These are phyloP conservation scores for Alternaria ethzedia DNA, from an alignment of 2,329 filamentous ascomycete genomes.

Conservation along the genomic window DNA sequence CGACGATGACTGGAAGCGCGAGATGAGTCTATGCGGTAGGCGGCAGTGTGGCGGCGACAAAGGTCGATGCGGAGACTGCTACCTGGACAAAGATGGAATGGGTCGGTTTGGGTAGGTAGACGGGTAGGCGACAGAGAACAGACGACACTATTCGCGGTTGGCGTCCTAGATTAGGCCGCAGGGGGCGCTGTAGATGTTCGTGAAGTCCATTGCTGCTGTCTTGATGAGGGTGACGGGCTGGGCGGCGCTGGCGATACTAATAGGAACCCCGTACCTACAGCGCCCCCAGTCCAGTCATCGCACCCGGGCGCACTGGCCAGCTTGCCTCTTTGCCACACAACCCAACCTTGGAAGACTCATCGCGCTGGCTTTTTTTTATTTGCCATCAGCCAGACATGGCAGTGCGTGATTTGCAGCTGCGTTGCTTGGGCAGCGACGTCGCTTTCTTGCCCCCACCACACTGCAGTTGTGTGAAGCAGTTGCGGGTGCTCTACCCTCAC, in stretches of 20 bases:
- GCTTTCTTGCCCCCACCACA: not conserved
- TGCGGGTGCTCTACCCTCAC: not conserved
- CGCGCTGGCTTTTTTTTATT: slow-evolving; percentile 7
- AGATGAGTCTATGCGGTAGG: slow-evolving; percentile 33
- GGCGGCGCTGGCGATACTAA: slow-evolving; percentile 37
- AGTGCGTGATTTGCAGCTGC: slow-evolving; percentile 6
- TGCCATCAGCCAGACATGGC: not conserved
- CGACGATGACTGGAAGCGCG: slow-evolving; percentile 19
- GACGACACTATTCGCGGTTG: slow-evolving; percentile 24
- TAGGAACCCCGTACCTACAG: slow-evolving; percentile 32
- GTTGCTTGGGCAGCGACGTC: not conserved
- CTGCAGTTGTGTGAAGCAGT: not conserved
- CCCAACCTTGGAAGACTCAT: slow-evolving; percentile 24
- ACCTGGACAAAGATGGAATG: slow-evolving; percentile 33
- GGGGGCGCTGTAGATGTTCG: slow-evolving; percentile 40
- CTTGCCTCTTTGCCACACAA: slow-evolving; percentile 31
- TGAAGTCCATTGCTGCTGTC: slow-evolving; percentile 44
- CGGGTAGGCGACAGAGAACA: slow-evolving; percentile 24
- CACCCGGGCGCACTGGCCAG: slow-evolving; percentile 25
- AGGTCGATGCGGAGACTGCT: slow-evolving; percentile 32
- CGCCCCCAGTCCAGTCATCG: slow-evolving; percentile 34
- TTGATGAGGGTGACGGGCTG: slow-evolving; percentile 33
- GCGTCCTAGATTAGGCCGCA: slow-evolving; percentile 39
- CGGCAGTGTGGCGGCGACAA: slow-evolving; percentile 37
- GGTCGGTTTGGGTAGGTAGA: slow-evolving; percentile 12